Base-by-base conservation (phyloP, 352 stramenopile species). In the Phytopythium kandeliae region DNA sequence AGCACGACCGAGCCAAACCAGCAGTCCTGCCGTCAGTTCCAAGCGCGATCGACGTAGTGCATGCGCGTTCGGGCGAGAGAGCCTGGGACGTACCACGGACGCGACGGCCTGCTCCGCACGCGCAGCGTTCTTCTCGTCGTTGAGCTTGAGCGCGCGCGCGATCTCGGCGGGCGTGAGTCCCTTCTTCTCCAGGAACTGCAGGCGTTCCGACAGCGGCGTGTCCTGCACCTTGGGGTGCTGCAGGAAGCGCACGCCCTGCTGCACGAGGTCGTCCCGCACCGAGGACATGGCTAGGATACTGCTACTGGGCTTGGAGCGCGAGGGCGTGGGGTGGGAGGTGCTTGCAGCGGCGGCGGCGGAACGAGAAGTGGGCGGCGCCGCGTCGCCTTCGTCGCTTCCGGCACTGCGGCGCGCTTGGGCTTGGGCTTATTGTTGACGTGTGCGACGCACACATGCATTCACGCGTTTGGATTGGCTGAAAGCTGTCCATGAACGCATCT, bases 171-270 rank as follows among this genome's bases (percentile, higher is more conserved):
- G 63, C 46, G 77, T 85, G 24, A 89, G 64, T 0, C 77, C 77
- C 55, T 89, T 91, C 64, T 89, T 89, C 64, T 88, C 77, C 17
- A 89, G 61, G 53, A 89, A 91, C 54, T 61, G 61, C 44, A 89
- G 62, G 7, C 78, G 70, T 57, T 89, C 74, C 1, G 79, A 88
- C 9, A 91, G 68, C 43, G 79, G 77, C 57, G 77, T 85, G 56
- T 85, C 69, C 60, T 89, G 79, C 48, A 90, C 79, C 43, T 85
- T 83, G 1, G 79, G 67, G 60, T 90, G 76, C 63, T 85, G 74
- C 61, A 90, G 57, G 57, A 90, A 90, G 51, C 79, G 79, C 63
- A 90, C 74, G 56, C 79, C 77, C 50, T 87, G 78, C 57, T 76
- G 57, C 40, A 90, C 65, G 24, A 88, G 65, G 19, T 88, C 75